Base-by-base conservation (phyloP, 129 eudicot species). In the Ambrosia trifida region DNA sequence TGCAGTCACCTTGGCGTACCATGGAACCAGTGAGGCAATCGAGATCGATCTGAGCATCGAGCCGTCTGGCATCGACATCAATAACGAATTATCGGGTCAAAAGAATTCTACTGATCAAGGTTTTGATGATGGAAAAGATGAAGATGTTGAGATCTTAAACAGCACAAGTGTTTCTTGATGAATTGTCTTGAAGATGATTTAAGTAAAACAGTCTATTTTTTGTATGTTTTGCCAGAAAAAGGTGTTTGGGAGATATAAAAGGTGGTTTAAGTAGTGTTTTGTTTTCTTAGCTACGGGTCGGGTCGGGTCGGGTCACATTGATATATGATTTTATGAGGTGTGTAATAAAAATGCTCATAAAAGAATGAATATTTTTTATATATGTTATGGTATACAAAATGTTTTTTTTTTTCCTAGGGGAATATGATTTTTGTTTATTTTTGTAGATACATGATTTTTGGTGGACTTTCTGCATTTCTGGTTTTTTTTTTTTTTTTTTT, bases 41-140 rank as follows among this genome's bases (percentile, higher is more conserved):
- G 89, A 87, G 64, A 72, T 88, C 46, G 96, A 87, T 73, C 72
- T 80, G 78, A 83, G 83, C 11, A 14, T 73, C 41, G 95, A 79
- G 49, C 81, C 89, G 7, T 52, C 82, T 11, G 54, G 82, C 28
- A 68, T 45, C 14, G 54, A 80, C 28, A 68, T 45, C 14, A 82
- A 72, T 5, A 77, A 72, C 69, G 79, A 64, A 28, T 64, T 86
- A 66, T 49, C 76, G 32, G 81, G 87, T 70, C 79, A 75, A 52
- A 89, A 83, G 54, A 86, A 83, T 65, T 81, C 85, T 3, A 75
- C 82, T 0, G 73, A 80, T 72, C 87, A 89, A 36, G 92, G 76
- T 54, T 80, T 85, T 80, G 90, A 72, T 64, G 97, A 83, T 73
- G 70, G 61, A 38, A 71, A 83, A 75, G 86, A 84, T 59, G 85